These are phyloP conservation scores for Xylariaceae sp. DNA, from an alignment of 2,329 filamentous ascomycete species.

Conservation along the genomic window DNA sequence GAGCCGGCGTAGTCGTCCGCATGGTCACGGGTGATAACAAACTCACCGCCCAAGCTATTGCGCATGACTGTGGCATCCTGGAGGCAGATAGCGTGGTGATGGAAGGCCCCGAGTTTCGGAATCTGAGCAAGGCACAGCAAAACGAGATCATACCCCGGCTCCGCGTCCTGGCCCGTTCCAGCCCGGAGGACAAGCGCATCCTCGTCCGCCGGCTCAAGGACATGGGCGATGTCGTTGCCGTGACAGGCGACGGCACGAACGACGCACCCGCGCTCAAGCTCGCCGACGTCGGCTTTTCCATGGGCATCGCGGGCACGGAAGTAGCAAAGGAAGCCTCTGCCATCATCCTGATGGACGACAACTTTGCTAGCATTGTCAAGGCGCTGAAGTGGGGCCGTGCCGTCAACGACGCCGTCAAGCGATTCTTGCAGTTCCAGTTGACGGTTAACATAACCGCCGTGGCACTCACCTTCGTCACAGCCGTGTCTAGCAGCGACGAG, in stretches of 20 bases:
- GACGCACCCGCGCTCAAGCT: constrained; percentile 76
- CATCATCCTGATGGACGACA: constrained; percentile 84
- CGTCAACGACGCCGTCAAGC: constrained; percentile 72
- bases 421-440: constrained; percentile 71
- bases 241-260: constrained; percentile 80
- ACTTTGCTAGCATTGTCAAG: constrained; percentile 81
- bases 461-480: constrained; percentile 78
- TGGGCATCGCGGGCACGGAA: constrained; percentile 79
- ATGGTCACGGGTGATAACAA: constrained; percentile 86
- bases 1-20: constrained; percentile 71
- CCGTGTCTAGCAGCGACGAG: constrained; percentile 65
- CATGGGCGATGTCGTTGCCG: constrained; percentile 70
- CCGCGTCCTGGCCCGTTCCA: constrained; percentile 68
- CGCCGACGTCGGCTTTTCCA: constrained; percentile 78
- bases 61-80: constrained; percentile 71
- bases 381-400: constrained; percentile 75
- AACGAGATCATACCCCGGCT: constrained; percentile 62
- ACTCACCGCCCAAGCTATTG: constrained; percentile 72
- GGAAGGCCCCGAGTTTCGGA: constrained; percentile 74
- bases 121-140: constrained; percentile 60
- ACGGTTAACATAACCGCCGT: constrained; percentile 92
- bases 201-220: constrained; percentile 67
- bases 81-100: constrained; percentile 63
- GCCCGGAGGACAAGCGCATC: constrained; percentile 70
- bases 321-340: constrained; percentile 81